Evolutionary conservation across 2,329 filamentous ascomycete species (phyloP).

Genomic region (Aspergillus tanneri): DNA sequence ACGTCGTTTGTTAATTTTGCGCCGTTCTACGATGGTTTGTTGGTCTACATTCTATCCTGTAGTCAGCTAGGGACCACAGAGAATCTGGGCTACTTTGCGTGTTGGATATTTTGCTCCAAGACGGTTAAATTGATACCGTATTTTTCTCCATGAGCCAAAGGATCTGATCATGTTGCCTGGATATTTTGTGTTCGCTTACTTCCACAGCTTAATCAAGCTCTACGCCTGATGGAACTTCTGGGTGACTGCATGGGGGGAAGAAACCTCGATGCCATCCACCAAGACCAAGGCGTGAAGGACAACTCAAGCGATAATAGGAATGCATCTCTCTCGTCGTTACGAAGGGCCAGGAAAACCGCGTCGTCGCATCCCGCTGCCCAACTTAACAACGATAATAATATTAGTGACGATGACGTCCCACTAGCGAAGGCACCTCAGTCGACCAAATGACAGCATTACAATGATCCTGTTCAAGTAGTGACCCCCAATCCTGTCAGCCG

Average conservation of each 20-base stretch:
- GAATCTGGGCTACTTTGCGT: conserved; percentile 22
- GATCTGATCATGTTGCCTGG: conserved; percentile 54
- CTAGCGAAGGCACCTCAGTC: too few relatives aligned
- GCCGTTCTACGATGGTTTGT: conserved; percentile 50
- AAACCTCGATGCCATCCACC: conserved; percentile 26
- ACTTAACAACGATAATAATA: too few relatives aligned
- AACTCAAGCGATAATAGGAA: too few relatives aligned
- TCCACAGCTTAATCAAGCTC: conserved; percentile 59
- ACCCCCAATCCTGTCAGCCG: too few relatives aligned
- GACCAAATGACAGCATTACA: too few relatives aligned
- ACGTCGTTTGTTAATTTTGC: conserved; percentile 58
- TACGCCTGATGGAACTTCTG: conserved; percentile 56
- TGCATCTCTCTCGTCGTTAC: too few relatives aligned
- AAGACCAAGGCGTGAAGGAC: not conserved
- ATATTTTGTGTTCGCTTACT: conserved; percentile 57
- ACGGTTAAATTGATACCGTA: conserved; percentile 57
- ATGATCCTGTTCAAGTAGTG: too few relatives aligned
- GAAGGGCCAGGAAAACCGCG: too few relatives aligned
- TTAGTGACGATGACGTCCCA: too few relatives aligned
- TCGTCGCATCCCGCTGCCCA: too few relatives aligned
- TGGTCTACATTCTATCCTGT: conserved; percentile 38
- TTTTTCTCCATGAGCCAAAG: conserved; percentile 50
- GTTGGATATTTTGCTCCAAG: conserved; percentile 59
- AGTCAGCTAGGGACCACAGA: conserved; percentile 16
- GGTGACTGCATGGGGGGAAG: conserved; percentile 47